Evolutionary conservation across 441 rosid species (phyloP), one percentile per base, ranked within the genome.

Genomic region (Adansonia grandidieri): DNA sequence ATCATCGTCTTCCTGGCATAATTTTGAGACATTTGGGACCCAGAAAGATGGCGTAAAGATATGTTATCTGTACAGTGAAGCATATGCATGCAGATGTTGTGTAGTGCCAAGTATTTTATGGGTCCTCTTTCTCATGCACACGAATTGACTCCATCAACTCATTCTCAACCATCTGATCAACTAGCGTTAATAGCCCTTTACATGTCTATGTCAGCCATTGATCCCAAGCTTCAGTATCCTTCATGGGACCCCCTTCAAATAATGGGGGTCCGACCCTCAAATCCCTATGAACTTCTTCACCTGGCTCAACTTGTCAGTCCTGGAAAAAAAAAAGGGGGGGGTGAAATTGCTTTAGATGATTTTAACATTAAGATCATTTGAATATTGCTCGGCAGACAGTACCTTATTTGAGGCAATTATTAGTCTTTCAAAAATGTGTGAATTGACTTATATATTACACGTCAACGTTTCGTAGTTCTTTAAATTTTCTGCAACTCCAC

Each of bases 21-120:
- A 83, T 78, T 76, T 69, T 24, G 65, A 56, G 85, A 83, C 83
- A 77, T 72, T 5, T 22, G 85, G 83, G 84, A 56, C 89, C 88
- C 86, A 74, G 22, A 66, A 84, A 85, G 87, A 84, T 85, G 88
- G 84, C 66, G 83, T 40, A 68, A 60, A 80, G 84, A 82, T 87
- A 28, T 66, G 81, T 71, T 80, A 75, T 84, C 78, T 66, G 13
- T 63, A 32, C 76, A 78, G 77, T 48, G 77, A 8, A 20, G 71
- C 86, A 85, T 85, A 83, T 86, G 86, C 85, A 83, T 86, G 86
- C 85, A 78, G 9, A 67, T 83, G 89, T 78, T 78, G 67, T 80
- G 72, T 76, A 61, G 68, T 66, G 83, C 76, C 40, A 72, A 24
- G 65, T 50, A 10, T 50, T 75, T 7, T 2, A 24, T 65, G 83